Evolutionary conservation across 1,139 yeast species (phyloP).

Genomic region (Protomyces arabidopsidicola): DNA sequence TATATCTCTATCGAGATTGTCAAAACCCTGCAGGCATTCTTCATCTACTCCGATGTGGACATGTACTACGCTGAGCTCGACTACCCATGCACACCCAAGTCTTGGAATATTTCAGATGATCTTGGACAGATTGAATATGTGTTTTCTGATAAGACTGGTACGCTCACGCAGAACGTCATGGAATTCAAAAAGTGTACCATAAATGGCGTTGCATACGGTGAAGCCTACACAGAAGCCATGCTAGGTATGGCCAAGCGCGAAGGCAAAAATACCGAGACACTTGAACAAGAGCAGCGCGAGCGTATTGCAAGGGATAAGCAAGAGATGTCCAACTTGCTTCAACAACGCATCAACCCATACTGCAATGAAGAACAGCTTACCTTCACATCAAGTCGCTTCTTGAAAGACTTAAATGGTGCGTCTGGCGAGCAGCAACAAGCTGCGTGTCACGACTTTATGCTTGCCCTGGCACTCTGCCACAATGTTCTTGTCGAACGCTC

Average conservation of each 20-base stretch:
- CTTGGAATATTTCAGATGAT: conserved; percentile 97
- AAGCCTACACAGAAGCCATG: conserved; percentile 92
- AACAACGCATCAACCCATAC: conserved; percentile 53
- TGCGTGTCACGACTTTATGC: conserved; percentile 73
- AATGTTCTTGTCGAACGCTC: conserved; percentile 71
- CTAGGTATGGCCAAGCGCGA: conserved; percentile 87
- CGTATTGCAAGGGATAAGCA: conserved; percentile 60
- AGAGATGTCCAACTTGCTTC: conserved; percentile 58
- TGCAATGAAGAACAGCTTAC: conserved; percentile 64
- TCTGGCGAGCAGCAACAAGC: conserved; percentile 55
- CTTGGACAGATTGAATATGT: conserved; percentile 94
- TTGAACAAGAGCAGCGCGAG: conserved; percentile 57
- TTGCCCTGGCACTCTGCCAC: conserved; percentile 84
- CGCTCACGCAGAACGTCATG: conserved; percentile 94
- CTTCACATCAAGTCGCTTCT: conserved; percentile 68
- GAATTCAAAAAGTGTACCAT: conserved; percentile 91
- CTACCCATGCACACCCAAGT: conserved; percentile 91
- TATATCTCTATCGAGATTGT: conserved; percentile 93
- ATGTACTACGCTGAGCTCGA: conserved; percentile 83
- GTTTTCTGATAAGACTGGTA: conserved; percentile 95
- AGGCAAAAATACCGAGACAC: conserved; percentile 72
- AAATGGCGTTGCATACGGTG: conserved; percentile 80
- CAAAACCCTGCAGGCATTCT: conserved; percentile 88
- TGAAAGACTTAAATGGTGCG: conserved; percentile 50
- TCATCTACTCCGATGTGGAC: conserved; percentile 79